Evolutionary conservation across 495 filamentous ascomycete genomes (phyloP).

Genomic region (Niebla homalea): DNA sequence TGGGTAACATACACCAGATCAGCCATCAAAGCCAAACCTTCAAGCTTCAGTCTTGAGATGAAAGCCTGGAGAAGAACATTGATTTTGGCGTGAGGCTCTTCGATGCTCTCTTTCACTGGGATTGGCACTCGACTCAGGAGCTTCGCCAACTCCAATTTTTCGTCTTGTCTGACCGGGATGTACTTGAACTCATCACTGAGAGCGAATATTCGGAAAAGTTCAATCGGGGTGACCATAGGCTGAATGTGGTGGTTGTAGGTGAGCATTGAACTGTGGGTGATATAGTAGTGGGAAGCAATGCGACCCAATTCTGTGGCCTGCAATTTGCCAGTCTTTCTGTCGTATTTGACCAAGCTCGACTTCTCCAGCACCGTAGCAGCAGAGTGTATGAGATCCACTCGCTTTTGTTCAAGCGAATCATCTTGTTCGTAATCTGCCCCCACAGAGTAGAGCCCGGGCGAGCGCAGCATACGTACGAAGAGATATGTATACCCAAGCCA

Average conservation of each 20-base stretch:
- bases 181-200: slow-evolving; percentile 98
- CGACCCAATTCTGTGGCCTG: slow-evolving; percentile 89
- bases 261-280: slow-evolving; percentile 88
- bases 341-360: slow-evolving; percentile 83
- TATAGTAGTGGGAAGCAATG: slow-evolving; percentile 97
- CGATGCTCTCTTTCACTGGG: slow-evolving; percentile 93
- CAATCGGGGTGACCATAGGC: slow-evolving; percentile 78
- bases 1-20: slow-evolving; percentile 98
- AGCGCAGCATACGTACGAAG: slow-evolving; percentile 94
- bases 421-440: slow-evolving; percentile 92
- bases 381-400: slow-evolving; percentile 91
- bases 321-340: slow-evolving; percentile 80
- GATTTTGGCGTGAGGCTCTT: slow-evolving; percentile 95
- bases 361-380: slow-evolving; percentile 80
- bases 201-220: slow-evolving; percentile 95
- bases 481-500: slow-evolving; percentile 99
- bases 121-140: slow-evolving; percentile 81
- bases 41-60: slow-evolving; percentile 86
- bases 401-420: slow-evolving; percentile 81
- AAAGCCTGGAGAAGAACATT: slow-evolving; percentile 97
- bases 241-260: slow-evolving; percentile 94
- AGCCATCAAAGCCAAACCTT: slow-evolving; percentile 91
- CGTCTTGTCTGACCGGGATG: slow-evolving; percentile 92
- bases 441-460: slow-evolving; percentile 89
- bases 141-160: slow-evolving; percentile 92